A percentile compares a stretch with the other conserved stretches of the same genome.
These are phyloP conservation scores for Eucalyptus curtisii DNA, from an alignment of 345 rosid species.

Conservation along the genomic window DNA sequence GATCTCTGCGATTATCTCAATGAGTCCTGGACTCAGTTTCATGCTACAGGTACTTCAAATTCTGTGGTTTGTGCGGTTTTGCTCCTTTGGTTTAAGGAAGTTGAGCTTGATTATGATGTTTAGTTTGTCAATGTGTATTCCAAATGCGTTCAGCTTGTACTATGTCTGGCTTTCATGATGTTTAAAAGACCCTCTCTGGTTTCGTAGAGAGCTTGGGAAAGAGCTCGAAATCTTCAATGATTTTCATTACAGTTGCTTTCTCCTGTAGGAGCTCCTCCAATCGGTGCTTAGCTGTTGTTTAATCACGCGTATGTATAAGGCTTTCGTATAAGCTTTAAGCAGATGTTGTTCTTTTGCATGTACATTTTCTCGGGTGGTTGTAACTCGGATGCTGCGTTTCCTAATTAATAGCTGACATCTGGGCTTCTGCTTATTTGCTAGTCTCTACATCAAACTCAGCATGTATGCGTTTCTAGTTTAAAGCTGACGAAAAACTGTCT, in stretches of 20 bases:
- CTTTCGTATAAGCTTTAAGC: background rate
- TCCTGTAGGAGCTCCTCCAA: background rate
- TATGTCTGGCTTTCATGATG: background rate
- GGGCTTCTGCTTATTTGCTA: no score
- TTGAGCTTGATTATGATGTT: background rate
- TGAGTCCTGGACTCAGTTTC: conserved; percentile 83
- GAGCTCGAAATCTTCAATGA: background rate
- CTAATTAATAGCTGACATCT: no score
- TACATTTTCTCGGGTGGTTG: background rate
- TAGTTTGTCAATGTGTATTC: background rate
- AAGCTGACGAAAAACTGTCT: no score
- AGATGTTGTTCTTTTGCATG: background rate
- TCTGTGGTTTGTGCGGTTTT: rapidly evolving
- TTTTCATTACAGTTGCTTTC: background rate
- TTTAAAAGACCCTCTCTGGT: background rate
- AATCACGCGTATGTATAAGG: rapidly evolving
- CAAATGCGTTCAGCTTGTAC: background rate
- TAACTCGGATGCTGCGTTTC: background rate
- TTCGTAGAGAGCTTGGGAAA: background rate
- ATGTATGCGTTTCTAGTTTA: no score
- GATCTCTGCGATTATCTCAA: conserved; percentile 40
- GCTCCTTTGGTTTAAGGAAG: background rate
- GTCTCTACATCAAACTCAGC: no score
- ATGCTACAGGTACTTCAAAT: conserved; percentile 43
- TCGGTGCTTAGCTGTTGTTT: background rate